Conservation (phyloP, 371 early-diverging fungal genomes). For the Mucor mucedo region DNA sequence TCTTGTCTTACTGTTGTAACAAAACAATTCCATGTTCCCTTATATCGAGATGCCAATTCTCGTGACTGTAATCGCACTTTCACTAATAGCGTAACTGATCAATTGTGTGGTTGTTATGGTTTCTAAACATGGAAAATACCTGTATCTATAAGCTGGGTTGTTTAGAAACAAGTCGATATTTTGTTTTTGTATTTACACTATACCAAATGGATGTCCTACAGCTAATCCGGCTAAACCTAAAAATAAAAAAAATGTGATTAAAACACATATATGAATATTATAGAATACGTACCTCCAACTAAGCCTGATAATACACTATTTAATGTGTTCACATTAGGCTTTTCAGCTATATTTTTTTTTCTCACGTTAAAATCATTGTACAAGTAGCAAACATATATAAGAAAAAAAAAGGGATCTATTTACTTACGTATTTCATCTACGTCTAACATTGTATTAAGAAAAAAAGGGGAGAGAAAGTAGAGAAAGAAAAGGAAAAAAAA, state of each 20-base stretch:
- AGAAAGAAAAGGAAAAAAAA: conserved; percentile 11
- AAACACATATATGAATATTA: not conserved
- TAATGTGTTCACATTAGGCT: conserved; percentile 46
- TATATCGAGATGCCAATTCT: conserved; percentile 56
- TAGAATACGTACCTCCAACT: conserved; percentile 53
- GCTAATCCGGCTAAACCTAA: conserved; percentile 67
- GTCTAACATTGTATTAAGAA: conserved; percentile 36
- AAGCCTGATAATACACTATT: conserved; percentile 63
- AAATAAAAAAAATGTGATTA: not conserved
- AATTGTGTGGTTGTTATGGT: not conserved
- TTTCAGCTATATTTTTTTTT: conserved; percentile 31
- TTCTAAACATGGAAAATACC: conserved; percentile 23
- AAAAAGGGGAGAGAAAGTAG: conserved; percentile 6
- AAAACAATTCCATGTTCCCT: conserved; percentile 69
- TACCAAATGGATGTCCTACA: conserved; percentile 74
- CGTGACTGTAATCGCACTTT: conserved; percentile 67
- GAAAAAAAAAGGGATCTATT: not conserved
- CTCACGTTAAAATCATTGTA: not conserved
- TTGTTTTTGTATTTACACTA: conserved; percentile 5
- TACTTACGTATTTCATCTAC: conserved; percentile 47
- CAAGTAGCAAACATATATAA: not conserved
- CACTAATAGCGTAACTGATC: conserved; percentile 23
- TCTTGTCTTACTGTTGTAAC: conserved; percentile 61
- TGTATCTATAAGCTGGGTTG: conserved; percentile 34
- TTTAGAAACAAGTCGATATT: conserved; percentile 5